Base-by-base conservation (phyloP, 495 filamentous ascomycete genomes). In the Talaromyces wortmannii region DNA sequence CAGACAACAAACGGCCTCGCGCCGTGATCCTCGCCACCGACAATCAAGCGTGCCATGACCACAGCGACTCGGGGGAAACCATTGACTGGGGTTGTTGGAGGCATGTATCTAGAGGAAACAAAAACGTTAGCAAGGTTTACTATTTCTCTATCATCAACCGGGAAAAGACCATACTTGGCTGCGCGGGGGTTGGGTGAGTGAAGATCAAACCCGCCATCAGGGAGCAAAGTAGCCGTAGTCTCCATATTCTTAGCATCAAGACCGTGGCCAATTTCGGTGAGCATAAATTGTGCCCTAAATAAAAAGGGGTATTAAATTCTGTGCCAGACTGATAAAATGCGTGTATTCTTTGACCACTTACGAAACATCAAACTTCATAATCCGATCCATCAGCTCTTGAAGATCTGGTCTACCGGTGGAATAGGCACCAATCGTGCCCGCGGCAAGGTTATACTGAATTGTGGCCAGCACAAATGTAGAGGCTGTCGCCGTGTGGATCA, bases 361-460 rank as follows among this genome's bases (percentile, higher is more conserved):
- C 63, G 53, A 50, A 15, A 59, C 45, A 54, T 70, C 60, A 56
- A 68, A 72, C 3, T 53, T 62, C 10, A 66, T 17, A 23, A 66
- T 58, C 12, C 63, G 36, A 0, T 66, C 33, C 18, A 72, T 57
- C 8, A 72, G 46, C 29, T 48, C 40, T 7, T 43, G 18, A 12
- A 70, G 60, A 56, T 72, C 64, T 2, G 61, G 66, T 31, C 66
- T 54, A 15, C 54, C 44, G 0, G 16, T 6, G 5, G 53, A 48
- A 55, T 55, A 72, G 8, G 33, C 50, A 0, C 57, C 66, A 17
- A 72, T 58, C 4, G 67, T 72, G 12, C 67, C 69, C 23, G 64
- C 68, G 29, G 66, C 64, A 0, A 72, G 52, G 33, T 72, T 72
- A 52, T 54, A 64, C 15, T 72, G 69, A 11, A 72, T 70, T 10